A percentile compares a stretch with the other conserved stretches of the same genome.
These are phyloP conservation scores for Hypocreales sp. DNA, from an alignment of 2,329 filamentous ascomycete genomes.

Conservation along the genomic window DNA sequence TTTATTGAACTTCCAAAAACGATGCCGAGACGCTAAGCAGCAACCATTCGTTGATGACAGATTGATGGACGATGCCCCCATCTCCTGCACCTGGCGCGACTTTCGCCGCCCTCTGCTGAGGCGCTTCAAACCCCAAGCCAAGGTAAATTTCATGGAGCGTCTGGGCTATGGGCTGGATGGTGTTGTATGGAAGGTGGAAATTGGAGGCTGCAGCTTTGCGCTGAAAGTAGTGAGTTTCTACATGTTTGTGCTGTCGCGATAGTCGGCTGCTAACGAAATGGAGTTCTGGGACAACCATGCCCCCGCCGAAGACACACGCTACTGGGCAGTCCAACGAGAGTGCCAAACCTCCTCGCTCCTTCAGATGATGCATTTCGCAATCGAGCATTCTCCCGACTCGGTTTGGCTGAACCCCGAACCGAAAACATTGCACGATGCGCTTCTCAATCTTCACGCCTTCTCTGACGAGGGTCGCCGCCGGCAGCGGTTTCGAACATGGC, in stretches of 20 bases:
- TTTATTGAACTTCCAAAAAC: neutral
- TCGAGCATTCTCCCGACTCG: slow-evolving; percentile 1
- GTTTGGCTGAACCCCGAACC: slow-evolving; percentile 1
- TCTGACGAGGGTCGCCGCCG: slow-evolving; percentile 1
- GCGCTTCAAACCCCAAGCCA: neutral
- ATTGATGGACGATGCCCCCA: neutral
- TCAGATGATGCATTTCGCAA: slow-evolving; percentile 1
- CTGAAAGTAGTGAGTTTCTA: neutral
- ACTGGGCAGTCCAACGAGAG: slow-evolving; percentile 2
- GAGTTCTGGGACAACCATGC: slow-evolving; percentile 2
- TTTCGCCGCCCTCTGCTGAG: neutral
- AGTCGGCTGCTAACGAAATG: neutral
- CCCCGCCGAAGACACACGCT: neutral
- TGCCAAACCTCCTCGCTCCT: slow-evolving; percentile 1
- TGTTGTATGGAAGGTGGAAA: neutral
- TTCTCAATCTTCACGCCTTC: slow-evolving; percentile 1
- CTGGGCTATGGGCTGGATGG: slow-evolving; percentile 1
- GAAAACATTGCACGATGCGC: neutral
- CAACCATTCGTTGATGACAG: neutral
- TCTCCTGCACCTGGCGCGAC: neutral
- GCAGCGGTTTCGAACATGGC: neutral
- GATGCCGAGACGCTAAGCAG: neutral
- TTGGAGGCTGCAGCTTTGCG: neutral
- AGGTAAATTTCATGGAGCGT: neutral
- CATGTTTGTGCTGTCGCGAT: neutral